phyloP scores from a whole-genome alignment of 2,329 filamentous ascomycete genomes.

The Hypoxylon sp. region DNA sequence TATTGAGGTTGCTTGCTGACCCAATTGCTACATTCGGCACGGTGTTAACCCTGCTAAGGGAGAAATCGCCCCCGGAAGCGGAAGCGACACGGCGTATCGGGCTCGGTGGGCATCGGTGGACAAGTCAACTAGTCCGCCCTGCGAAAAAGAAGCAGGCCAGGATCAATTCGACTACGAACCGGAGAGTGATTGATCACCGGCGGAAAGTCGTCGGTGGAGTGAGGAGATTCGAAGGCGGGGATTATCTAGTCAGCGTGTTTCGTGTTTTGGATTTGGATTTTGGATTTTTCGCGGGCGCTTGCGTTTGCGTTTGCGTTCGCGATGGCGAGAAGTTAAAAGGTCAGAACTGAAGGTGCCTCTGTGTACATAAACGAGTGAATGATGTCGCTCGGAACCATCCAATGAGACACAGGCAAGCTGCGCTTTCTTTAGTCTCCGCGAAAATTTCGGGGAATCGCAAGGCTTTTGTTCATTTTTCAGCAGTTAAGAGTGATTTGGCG shows the following conservation, averaged over 20 bases:
- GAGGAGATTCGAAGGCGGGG: constrained; percentile 2
- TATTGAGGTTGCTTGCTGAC: constrained; percentile 42
- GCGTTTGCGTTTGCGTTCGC: not conserved
- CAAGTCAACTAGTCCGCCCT: constrained; percentile 46
- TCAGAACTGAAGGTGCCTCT: constrained; percentile 23
- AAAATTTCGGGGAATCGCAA: constrained; percentile 44
- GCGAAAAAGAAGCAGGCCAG: constrained; percentile 42
- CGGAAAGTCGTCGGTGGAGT: not conserved
- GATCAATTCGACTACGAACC: constrained; percentile 19
- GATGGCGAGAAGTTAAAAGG: constrained; percentile 25
- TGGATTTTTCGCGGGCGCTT: not conserved
- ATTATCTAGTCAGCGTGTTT: not conserved
- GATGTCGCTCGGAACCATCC: constrained; percentile 39
- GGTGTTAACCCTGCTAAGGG: constrained; percentile 58
- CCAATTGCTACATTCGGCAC: constrained; percentile 62
- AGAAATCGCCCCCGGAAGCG: constrained; percentile 57
- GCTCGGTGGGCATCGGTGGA: constrained; percentile 60
- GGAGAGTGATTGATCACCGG: constrained; percentile 3
- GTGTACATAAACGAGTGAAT: constrained; percentile 26
- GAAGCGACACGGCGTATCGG: constrained; percentile 57
- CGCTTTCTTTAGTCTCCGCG: constrained; percentile 32
- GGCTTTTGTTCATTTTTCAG: constrained; percentile 19
- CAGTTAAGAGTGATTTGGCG: constrained; percentile 19
- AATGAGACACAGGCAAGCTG: constrained; percentile 32
- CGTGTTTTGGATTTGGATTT: not conserved